Percentiles rank a stretch among this genome's conserved stretches.
Conservation (phyloP, 306 rosid species). For the Alnus glutinosa region DNA sequence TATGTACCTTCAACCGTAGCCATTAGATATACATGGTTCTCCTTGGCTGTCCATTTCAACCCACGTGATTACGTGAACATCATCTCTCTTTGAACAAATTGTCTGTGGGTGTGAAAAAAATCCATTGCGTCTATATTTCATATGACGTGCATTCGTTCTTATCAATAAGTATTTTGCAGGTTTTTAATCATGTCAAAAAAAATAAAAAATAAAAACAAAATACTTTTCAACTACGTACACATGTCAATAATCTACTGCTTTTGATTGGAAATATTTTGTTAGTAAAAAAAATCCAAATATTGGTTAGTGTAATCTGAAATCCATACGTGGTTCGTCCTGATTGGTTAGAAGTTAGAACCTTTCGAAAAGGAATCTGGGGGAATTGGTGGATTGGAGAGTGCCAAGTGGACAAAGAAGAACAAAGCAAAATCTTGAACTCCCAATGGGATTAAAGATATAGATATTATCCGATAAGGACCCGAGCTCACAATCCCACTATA, state of each 20-base stretch:
- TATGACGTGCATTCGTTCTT: neutral
- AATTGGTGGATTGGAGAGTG: constrained; percentile 23
- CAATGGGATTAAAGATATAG: constrained; percentile 37
- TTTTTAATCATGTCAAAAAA: too few relatives aligned
- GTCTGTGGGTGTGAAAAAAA: too few relatives aligned
- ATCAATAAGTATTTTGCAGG: too few relatives aligned
- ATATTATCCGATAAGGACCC: constrained; percentile 36
- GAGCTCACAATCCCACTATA: neutral
- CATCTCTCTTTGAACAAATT: neutral
- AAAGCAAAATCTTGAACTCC: constrained; percentile 21
- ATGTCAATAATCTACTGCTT: neutral
- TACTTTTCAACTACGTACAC: too few relatives aligned
- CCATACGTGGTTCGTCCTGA: neutral
- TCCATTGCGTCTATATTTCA: too few relatives aligned
- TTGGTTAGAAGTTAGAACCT: neutral
- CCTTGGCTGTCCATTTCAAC: neutral
- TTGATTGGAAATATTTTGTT: neutral
- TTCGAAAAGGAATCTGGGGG: neutral
- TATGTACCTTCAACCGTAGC: neutral
- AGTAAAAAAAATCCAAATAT: too few relatives aligned
- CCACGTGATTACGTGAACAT: neutral
- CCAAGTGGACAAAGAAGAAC: constrained; percentile 18
- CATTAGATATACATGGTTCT: neutral
- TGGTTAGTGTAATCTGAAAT: neutral
- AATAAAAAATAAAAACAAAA: too few relatives aligned